Conservation (phyloP, 805 yeast genomes). For the Yarrowia osloensis region DNA sequence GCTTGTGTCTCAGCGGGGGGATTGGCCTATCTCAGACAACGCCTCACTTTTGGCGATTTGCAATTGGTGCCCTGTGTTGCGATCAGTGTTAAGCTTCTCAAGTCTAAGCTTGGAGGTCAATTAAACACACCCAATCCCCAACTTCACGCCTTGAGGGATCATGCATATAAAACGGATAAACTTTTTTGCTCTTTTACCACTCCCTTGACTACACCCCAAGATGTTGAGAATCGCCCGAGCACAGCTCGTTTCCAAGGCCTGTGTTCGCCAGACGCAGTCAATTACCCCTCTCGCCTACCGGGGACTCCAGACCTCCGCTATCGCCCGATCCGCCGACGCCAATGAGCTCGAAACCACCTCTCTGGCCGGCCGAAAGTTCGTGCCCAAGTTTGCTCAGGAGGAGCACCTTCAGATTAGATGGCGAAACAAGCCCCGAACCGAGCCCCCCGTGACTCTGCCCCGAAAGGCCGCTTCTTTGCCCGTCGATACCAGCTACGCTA, state of each 20-base stretch:
- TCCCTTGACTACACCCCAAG: neutral
- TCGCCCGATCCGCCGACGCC: neutral
- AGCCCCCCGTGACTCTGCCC: slow-evolving; percentile 12
- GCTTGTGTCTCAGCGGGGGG: neutral
- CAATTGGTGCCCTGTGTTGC: slow-evolving; percentile 12
- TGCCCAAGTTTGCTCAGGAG: slow-evolving; percentile 27
- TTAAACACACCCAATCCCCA: neutral
- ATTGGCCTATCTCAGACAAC: slow-evolving; percentile 8
- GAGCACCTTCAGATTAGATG: slow-evolving; percentile 17
- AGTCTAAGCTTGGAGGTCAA: neutral
- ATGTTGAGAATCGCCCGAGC: slow-evolving; percentile 26
- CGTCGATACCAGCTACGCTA: neutral
- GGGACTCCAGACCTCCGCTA: neutral
- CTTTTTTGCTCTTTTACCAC: slow-evolving; percentile 9
- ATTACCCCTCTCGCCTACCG: slow-evolving; percentile 2
- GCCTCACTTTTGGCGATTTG: slow-evolving; percentile 16
- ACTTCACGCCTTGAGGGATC: slow-evolving; percentile 8
- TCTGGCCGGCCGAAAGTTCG: slow-evolving; percentile 9
- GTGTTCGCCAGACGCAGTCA: slow-evolving; percentile 21
- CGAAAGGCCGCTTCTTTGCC: slow-evolving; percentile 1
- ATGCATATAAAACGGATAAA: slow-evolving; percentile 20
- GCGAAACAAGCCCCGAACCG: slow-evolving; percentile 12
- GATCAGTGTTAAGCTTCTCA: slow-evolving; percentile 9
- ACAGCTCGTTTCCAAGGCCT: slow-evolving; percentile 27
- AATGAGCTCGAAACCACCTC: slow-evolving; percentile 21